Evolutionary conservation across 345 rosid species (phyloP).

Genomic region (Nasturtium officinale): DNA sequence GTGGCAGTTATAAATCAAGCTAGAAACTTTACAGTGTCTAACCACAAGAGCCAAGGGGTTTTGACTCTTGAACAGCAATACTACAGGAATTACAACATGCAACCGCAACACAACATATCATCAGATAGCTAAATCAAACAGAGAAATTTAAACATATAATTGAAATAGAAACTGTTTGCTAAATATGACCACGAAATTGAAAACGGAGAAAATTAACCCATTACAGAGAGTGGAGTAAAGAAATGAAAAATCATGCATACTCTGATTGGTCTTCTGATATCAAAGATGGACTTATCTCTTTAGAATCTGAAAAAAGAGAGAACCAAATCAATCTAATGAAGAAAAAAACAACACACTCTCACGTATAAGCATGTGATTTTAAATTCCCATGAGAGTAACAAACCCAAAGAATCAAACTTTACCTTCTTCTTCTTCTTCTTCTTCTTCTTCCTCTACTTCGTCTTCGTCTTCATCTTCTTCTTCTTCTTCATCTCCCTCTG

Average conservation of each 20-base stretch:
- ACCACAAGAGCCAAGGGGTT: not conserved
- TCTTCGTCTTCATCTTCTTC: not conserved
- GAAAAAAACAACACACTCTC: slow-evolving; percentile 21
- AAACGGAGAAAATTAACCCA: slow-evolving; percentile 12
- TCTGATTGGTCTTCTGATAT: slow-evolving; percentile 62
- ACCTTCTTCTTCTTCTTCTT: slow-evolving; percentile 37
- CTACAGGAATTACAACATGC: slow-evolving; percentile 46
- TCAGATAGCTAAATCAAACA: slow-evolving; percentile 21
- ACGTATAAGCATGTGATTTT: slow-evolving; percentile 11
- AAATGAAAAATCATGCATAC: slow-evolving; percentile 45
- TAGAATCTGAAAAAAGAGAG: slow-evolving; percentile 52
- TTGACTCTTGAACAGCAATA: slow-evolving; percentile 16
- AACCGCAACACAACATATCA: slow-evolving; percentile 28
- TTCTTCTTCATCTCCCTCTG: not conserved
- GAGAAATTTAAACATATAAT: not conserved
- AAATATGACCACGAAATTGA: slow-evolving; percentile 30
- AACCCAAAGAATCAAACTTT: slow-evolving; percentile 35
- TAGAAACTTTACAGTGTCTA: not conserved
- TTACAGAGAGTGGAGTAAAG: not conserved
- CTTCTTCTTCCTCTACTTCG: slow-evolving; percentile 14
- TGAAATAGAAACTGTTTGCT: not conserved
- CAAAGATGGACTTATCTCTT: slow-evolving; percentile 55
- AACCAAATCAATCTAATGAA: slow-evolving; percentile 29
- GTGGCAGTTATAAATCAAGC: slow-evolving; percentile 4
- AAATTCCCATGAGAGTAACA: slow-evolving; percentile 18